A percentile compares a stretch with the other conserved stretches of the same genome.
Evolutionary conservation across 805 yeast species (phyloP).

Genomic region (Wickerhamomyces queroliae): DNA sequence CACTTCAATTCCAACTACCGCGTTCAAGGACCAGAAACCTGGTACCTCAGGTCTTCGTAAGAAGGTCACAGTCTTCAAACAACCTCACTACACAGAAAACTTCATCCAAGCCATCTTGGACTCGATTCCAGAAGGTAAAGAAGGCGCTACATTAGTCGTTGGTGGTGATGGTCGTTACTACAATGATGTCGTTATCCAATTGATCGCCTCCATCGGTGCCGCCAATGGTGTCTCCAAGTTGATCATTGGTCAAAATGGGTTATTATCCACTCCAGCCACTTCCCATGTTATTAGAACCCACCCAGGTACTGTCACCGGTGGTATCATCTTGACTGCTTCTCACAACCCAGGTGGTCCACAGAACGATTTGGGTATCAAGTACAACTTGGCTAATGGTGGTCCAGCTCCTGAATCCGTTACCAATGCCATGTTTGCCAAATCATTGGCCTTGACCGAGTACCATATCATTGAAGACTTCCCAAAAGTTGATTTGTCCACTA

Average conservation of each 20-base stretch:
- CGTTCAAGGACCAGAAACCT: slow-evolving; percentile 90
- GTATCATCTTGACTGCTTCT: slow-evolving; percentile 92
- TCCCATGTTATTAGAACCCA: slow-evolving; percentile 83
- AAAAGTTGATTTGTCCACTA: slow-evolving; percentile 50
- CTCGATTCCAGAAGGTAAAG: slow-evolving; percentile 86
- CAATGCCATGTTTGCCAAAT: slow-evolving; percentile 70
- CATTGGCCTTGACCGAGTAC: slow-evolving; percentile 55
- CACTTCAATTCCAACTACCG: slow-evolving; percentile 50
- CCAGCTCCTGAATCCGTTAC: slow-evolving; percentile 98
- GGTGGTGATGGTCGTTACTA: slow-evolving; percentile 98
- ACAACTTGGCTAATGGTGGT: slow-evolving; percentile 92
- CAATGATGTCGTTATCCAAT: slow-evolving; percentile 73
- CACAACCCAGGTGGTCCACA: slow-evolving; percentile 98
- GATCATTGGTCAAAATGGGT: slow-evolving; percentile 82
- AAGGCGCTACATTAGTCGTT: slow-evolving; percentile 71
- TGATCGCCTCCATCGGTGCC: slow-evolving; percentile 78
- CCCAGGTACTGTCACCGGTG: slow-evolving; percentile 66
- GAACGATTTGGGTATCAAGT: slow-evolving; percentile 91
- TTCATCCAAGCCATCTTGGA: slow-evolving; percentile 82
- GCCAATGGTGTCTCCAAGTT: slow-evolving; percentile 87
- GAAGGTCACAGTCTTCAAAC: slow-evolving; percentile 78
- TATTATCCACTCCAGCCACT: slow-evolving; percentile 94
- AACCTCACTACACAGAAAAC: slow-evolving; percentile 82
- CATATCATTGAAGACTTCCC: slow-evolving; percentile 55
- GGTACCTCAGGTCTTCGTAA: slow-evolving; percentile 97